Evolutionary conservation across 1,139 yeast species (phyloP), one percentile per base, ranked within the genome.

Genomic region (Protomyces gravidus): DNA sequence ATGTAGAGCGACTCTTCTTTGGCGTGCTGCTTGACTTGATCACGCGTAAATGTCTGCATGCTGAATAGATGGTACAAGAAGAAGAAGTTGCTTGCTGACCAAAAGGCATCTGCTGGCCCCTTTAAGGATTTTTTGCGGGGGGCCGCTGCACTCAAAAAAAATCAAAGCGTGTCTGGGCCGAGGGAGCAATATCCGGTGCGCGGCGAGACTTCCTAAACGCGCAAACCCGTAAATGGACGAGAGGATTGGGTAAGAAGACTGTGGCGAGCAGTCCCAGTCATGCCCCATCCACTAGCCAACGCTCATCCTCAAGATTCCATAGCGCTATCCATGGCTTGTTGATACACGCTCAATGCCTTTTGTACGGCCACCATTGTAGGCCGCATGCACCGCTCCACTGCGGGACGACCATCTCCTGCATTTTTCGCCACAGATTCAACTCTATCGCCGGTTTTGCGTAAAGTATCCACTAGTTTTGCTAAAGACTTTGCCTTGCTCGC

Each of bases 371-470:
- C 67, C 2, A 65, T 65, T 48, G 80, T 65, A 0, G 82, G 78
- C 15, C 66, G 67, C 66, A 80, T 47, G 28, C 45, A 53, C 13
- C 36, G 42, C 23, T 42, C 46, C 6, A 50, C 59, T 23, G 47
- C 32, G 13, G 15, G 30, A 23, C 52, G 36, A 15, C 40, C 48
- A 3, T 32, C 45, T 5, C 65, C 50, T 13, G 61, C 53, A 11
- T 39, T 68, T 1, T 60, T 64, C 0, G 68, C 65, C 0, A 75
- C 75, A 0, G 77, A 73, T 15, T 72, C 72, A 2, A 81, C 72
- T 33, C 84, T 67, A 19, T 74, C 77, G 11, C 75, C 65, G 40
- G 81, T 81, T 63, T 80, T 81, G 30, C 72, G 70, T 30, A 84
- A 66, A 58, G 80, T 77, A 30, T 72, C 73, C 59, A 78, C 48